Base-by-base conservation (phyloP, 2,329 filamentous ascomycete species). In the Cucurbitaria berberidis region DNA sequence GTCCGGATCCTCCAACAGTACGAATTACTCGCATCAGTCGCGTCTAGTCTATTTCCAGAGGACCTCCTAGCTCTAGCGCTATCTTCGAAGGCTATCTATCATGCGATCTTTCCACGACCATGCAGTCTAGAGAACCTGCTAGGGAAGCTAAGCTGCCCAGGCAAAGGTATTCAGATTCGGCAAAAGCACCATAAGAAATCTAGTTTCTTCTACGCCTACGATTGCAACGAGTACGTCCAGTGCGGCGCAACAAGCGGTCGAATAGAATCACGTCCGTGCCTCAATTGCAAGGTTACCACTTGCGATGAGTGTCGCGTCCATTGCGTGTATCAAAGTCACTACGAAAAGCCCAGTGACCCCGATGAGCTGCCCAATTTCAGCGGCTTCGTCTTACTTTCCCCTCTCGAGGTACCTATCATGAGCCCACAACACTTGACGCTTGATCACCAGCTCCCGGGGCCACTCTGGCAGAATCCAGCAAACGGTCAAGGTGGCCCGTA, bases 241-340 rank as follows among this genome's bases (percentile, higher is more conserved):
- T 74, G 71, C 38, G 63, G 63, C 6, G 55, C 63, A 8, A 35
- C 21, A 10, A 46, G 51, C 10, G 34, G 47, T 1, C 11, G 24
- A 2, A 51, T 67, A 15, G 60, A 67, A 24, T 63, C 61, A 19
- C 59, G 48, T 15, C 64, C 71, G 13, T 74, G 71, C 38, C 41
- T 55, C 8, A 53, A 36, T 7, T 74, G 71, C 49, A 61, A 59
- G 15, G 50, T 62, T 1, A 70, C 53, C n/a, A 74, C 71, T 2
- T 74, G 71, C 54, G 54, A 74, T 34, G 71, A 74, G 47, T 74
- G 71, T 40, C 64, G 71, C 7, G 65, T 72, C 29, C 71, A 74
- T 43, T 70, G 67, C 51, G 67, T 72, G 4, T 74, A 71, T 35
- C 69, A 72, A 32, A 70, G 62, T 40, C 66, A 65, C 44, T 66